These are phyloP conservation scores for Penicillium sp. DNA, from an alignment of 2,329 filamentous ascomycete species.

Conservation along the genomic window DNA sequence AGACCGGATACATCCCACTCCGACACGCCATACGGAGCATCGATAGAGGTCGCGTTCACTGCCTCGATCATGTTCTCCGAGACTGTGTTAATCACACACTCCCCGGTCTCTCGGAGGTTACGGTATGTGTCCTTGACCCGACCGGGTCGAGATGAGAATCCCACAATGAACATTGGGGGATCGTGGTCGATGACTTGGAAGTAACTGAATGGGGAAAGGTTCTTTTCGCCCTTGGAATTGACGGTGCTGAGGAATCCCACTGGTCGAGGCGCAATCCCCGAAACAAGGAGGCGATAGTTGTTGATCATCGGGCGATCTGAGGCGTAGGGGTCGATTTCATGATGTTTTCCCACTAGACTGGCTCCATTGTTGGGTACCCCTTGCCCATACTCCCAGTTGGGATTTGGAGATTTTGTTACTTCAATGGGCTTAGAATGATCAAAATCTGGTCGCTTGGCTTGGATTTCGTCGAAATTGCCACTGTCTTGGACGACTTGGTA, in stretches of 20 bases:
- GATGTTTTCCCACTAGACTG: slow-evolving; percentile 24
- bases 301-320: slow-evolving; percentile 62
- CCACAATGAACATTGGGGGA: slow-evolving; percentile 75
- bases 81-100: slow-evolving; percentile 85
- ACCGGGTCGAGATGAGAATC: slow-evolving; percentile 56
- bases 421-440: slow-evolving; percentile 26
- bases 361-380: slow-evolving; percentile 19
- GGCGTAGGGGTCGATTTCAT: slow-evolving; percentile 76
- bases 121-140: slow-evolving; percentile 72
- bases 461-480: slow-evolving; percentile 30
- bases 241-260: slow-evolving; percentile 63
- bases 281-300: slow-evolving; percentile 91
- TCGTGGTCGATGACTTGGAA: slow-evolving; percentile 79
- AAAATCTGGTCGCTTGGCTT: slow-evolving; percentile 39
- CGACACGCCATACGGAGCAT: slow-evolving; percentile 70
- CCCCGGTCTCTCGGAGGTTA: slow-evolving; percentile 67
- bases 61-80: slow-evolving; percentile 81
- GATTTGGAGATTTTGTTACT: slow-evolving; percentile 40
- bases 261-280: slow-evolving; percentile 74
- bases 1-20: slow-evolving; percentile 82
- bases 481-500: slow-evolving; percentile 25
- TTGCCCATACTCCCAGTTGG: slow-evolving; percentile 31
- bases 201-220: slow-evolving; percentile 82
- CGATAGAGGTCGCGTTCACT: slow-evolving; percentile 72
- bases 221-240: slow-evolving; percentile 62